These are phyloP conservation scores for Plasmodium knowlesi DNA, from an alignment of 169 alveolate species.

Conservation along the genomic window DNA sequence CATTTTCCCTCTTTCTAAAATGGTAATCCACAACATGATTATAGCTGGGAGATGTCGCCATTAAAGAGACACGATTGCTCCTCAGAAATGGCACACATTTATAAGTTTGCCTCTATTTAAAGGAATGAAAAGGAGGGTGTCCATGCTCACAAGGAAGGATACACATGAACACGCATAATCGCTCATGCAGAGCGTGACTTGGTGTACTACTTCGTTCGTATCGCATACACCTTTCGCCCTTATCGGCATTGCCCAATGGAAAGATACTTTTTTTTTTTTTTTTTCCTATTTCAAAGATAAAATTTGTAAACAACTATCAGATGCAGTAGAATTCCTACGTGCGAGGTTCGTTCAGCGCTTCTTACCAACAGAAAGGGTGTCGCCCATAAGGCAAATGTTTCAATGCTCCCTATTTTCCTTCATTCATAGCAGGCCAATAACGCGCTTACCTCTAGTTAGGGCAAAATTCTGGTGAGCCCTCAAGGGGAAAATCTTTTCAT, in stretches of 20 bases:
- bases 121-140: neutral
- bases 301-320: neutral
- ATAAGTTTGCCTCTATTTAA: neutral
- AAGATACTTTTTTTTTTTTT: neutral
- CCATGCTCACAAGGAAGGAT: neutral
- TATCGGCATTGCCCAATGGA: neutral
- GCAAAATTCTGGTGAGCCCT: neutral
- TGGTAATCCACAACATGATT: neutral
- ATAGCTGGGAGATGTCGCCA: neutral
- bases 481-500: neutral
- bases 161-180: neutral
- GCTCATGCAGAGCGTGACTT: neutral
- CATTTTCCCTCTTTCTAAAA: neutral
- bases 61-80: no score
- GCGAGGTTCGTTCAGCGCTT: neutral
- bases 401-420: neutral
- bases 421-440: neutral
- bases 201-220: neutral
- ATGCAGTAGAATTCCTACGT: neutral
- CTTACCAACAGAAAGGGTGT: neutral
- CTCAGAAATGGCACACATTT: neutral
- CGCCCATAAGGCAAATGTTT: neutral
- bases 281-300: neutral
- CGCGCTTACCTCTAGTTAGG: neutral
- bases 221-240: neutral